Conservation (phyloP, 2,329 filamentous ascomycete genomes). For the Penicillium sp. region DNA sequence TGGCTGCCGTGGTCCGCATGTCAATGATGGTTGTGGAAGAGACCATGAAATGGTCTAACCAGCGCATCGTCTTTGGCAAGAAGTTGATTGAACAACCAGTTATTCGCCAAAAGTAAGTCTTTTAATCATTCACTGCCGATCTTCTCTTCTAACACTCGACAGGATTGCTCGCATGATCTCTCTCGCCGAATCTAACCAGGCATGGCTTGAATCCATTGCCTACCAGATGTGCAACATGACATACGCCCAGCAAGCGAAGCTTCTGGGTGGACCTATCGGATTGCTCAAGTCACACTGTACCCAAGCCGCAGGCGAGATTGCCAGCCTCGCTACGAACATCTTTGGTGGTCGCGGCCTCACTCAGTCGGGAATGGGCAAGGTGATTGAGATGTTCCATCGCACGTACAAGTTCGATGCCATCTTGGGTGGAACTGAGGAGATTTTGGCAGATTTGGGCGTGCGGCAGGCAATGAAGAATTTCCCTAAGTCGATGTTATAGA, state of each 20-base stretch:
- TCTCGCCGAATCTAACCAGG: slow-evolving; percentile 69
- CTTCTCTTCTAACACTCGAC: not conserved
- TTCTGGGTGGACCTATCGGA: slow-evolving; percentile 71
- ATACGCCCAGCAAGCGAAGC: slow-evolving; percentile 64
- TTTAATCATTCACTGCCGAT: not conserved
- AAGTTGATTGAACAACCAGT: slow-evolving; percentile 73
- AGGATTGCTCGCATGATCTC: slow-evolving; percentile 80
- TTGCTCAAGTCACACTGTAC: slow-evolving; percentile 73
- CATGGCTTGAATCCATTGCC: slow-evolving; percentile 75
- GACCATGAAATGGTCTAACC: slow-evolving; percentile 79
- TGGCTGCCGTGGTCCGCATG: slow-evolving; percentile 55
- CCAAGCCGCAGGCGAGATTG: slow-evolving; percentile 69
- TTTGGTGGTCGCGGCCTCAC: slow-evolving; percentile 76
- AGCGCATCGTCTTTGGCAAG: slow-evolving; percentile 75
- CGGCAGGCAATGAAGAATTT: slow-evolving; percentile 75
- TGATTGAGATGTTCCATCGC: slow-evolving; percentile 75
- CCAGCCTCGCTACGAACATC: slow-evolving; percentile 75
- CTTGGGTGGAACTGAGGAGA: slow-evolving; percentile 72
- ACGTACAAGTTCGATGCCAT: slow-evolving; percentile 76
- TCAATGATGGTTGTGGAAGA: slow-evolving; percentile 67
- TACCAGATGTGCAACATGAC: slow-evolving; percentile 83
- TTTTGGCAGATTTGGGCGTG: slow-evolving; percentile 70
- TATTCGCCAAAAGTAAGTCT: slow-evolving; percentile 62
- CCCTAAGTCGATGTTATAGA: slow-evolving; percentile 71
- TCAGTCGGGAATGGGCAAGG: slow-evolving; percentile 69